Base-by-base conservation (phyloP, 805 yeast genomes). In the Pichia ethanolica region DNA sequence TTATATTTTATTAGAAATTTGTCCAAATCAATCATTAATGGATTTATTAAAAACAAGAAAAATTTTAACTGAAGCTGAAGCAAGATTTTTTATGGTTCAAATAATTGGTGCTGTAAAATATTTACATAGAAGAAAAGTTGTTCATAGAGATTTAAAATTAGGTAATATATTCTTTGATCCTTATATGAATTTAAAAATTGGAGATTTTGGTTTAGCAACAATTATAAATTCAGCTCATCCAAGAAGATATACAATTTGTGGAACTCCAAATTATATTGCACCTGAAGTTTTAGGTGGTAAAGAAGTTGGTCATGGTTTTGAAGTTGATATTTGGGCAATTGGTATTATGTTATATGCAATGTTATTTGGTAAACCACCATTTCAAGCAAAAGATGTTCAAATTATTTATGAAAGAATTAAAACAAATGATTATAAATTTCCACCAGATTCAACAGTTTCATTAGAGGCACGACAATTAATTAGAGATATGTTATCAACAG, bases 141-240 rank as follows among this genome's bases (percentile, higher is more conserved):
- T 93, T 55, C 99, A 93, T 70, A 79, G 99, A 68, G 99, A 93
- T 67, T 76, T 93, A 65, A 93, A 93, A 70, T 78, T 95, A 50
- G 99, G 99, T 32, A 93, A 93, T 67, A 89, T 93, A 56, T 91
- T 93, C 68, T 84, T 93, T 58, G 99, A 93, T 65, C 86, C 89
- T 9, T 77, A 87, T 43, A 93, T 91, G 96, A 88, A 89, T 67
- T 77, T 91, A 62, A 93, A 93, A 66, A 86, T 93, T 53, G 99
- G 99, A 55, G 99, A 93, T 67, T 93, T 93, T 70, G 99, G 99
- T 34, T 76, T 93, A 52, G 99, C 99, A n/a, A 89, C 97, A 1
- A 85, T 88, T n/a, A 75, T 93, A 53, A 86, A 85, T 40, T 49
- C 63, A 7, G 72, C 77, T 33, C 77, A 76, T 50, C 87, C 87